Conservation (phyloP, 192 early-diverging fungal species). For the Blastocladiella britannica region DNA sequence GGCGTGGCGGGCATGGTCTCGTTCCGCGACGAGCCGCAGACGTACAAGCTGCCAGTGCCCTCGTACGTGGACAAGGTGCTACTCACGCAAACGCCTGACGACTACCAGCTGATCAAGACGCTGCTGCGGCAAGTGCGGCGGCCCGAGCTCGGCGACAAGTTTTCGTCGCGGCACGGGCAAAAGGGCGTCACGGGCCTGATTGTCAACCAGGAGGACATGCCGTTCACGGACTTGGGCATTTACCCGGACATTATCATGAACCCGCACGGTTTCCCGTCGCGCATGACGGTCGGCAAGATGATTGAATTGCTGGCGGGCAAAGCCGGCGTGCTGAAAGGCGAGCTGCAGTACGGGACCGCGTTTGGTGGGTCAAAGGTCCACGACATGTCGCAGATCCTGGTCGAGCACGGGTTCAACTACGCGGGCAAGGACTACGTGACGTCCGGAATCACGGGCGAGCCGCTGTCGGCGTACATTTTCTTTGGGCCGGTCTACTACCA, state of each 20-base stretch:
- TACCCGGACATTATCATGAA: slow-evolving; percentile 98
- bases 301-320: slow-evolving; percentile 93
- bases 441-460: slow-evolving; percentile 73
- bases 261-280: slow-evolving; percentile 93
- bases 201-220: slow-evolving; percentile 94
- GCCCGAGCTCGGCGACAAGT: slow-evolving; percentile 95
- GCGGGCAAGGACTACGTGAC: slow-evolving; percentile 94
- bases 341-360: slow-evolving; percentile 85
- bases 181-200: slow-evolving; percentile 95
- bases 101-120: slow-evolving; percentile 79
- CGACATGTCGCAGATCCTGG: slow-evolving; percentile 81
- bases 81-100: slow-evolving; percentile 76
- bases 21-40: slow-evolving; percentile 50
- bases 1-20: slow-evolving; percentile 22
- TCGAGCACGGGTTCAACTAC: slow-evolving; percentile 85
- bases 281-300: slow-evolving; percentile 99
- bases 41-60: slow-evolving; percentile 75
- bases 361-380: slow-evolving; percentile 90
- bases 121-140: slow-evolving; percentile 77
- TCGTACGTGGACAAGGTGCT: slow-evolving; percentile 82
- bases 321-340: slow-evolving; percentile 74
- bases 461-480: slow-evolving; percentile 84
- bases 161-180: slow-evolving; percentile 92
- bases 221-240: slow-evolving; percentile 75
- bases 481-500: slow-evolving; percentile 94